These are phyloP conservation scores for Trypanosoma platydactyli DNA, from an alignment of 208 protist species.

Conservation along the genomic window DNA sequence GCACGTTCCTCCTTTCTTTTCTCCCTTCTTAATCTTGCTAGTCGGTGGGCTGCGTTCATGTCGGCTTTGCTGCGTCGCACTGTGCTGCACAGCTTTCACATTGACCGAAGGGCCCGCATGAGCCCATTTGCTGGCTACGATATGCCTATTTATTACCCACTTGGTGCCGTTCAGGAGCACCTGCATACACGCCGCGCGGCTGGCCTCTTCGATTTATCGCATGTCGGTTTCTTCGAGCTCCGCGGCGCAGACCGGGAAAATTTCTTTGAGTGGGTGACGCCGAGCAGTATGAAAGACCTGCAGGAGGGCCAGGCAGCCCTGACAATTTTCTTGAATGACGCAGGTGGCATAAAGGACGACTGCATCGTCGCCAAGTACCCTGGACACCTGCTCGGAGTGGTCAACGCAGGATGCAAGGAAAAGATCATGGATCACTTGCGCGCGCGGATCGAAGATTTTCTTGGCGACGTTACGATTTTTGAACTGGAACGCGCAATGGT, in stretches of 20 bases:
- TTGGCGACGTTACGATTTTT: slow-evolving; percentile 83
- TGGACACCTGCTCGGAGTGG: slow-evolving; percentile 93
- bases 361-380: slow-evolving; percentile 91
- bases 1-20: slow-evolving; percentile 15
- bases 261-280: slow-evolving; percentile 93
- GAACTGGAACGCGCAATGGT: slow-evolving; percentile 81
- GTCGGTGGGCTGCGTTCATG: slow-evolving; percentile 27
- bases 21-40: slow-evolving; percentile 6
- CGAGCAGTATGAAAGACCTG: slow-evolving; percentile 75
- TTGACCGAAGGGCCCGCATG: slow-evolving; percentile 92
- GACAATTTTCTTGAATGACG: slow-evolving; percentile 93
- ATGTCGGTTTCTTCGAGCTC: slow-evolving; percentile 95
- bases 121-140: slow-evolving; percentile 94
- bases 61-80: slow-evolving; percentile 48
- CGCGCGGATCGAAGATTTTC: slow-evolving; percentile 42
- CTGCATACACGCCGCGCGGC: slow-evolving; percentile 81
- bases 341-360: slow-evolving; percentile 96
- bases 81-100: slow-evolving; percentile 82
- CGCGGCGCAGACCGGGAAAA: slow-evolving; percentile 86
- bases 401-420: slow-evolving; percentile 95
- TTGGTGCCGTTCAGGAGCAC: slow-evolving; percentile 89
- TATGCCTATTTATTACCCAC: slow-evolving; percentile 96
- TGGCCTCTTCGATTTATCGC: slow-evolving; percentile 97
- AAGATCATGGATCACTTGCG: slow-evolving; percentile 93
- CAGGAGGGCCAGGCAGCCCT: slow-evolving; percentile 50